Conservation (phyloP, 257 asterid genomes). For the Solanum lignicaule region DNA sequence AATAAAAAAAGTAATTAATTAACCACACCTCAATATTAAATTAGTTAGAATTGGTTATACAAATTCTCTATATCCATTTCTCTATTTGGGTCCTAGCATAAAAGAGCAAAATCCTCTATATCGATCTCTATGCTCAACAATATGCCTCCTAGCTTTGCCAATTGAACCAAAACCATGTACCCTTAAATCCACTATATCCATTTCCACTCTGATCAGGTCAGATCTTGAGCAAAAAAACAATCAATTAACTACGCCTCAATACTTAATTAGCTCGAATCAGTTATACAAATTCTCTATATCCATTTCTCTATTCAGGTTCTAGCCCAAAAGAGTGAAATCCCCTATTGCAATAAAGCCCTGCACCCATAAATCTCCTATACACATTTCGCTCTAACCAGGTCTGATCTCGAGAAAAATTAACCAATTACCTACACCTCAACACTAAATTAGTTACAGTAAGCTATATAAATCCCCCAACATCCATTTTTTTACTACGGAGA, state of each 20-base stretch:
- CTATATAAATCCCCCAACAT: neutral
- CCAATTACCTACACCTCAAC: neutral
- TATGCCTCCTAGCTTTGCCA: neutral
- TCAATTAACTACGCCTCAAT: neutral
- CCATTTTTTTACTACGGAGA: neutral
- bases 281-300: neutral
- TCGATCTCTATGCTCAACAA: neutral
- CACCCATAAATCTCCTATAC: neutral
- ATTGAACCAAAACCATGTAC: neutral
- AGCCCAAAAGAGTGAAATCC: neutral
- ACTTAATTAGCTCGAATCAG: neutral
- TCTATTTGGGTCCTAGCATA: neutral
- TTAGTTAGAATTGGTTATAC: neutral
- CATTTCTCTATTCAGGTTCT: neutral
- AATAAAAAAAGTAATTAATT: too few species aligned
- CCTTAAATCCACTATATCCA: neutral
- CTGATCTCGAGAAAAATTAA: neutral
- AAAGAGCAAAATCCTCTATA: neutral
- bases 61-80: neutral
- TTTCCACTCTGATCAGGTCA: neutral
- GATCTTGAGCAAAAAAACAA: neutral
- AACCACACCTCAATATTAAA: neutral
- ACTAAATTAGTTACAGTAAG: neutral
- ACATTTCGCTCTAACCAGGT: neutral
- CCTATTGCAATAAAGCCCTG: neutral